Evolutionary conservation across 495 filamentous ascomycete species (phyloP).

Genomic region (Penicillium cosmopolitanum): DNA sequence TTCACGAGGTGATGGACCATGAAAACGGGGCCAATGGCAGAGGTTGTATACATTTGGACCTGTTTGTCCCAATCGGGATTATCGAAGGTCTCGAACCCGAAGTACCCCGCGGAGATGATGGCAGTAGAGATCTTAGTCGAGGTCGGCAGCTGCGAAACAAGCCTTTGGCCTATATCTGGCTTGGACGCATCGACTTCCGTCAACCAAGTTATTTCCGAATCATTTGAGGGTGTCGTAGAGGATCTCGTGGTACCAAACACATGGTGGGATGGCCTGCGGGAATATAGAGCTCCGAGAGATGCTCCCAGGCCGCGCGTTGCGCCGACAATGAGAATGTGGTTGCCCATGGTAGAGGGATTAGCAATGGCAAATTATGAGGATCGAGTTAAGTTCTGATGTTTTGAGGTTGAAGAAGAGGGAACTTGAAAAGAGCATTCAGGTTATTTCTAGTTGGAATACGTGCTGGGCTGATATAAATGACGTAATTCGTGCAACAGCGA

Average conservation of each 20-base stretch:
- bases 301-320: slow-evolving; percentile 69
- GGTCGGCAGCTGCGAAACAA: slow-evolving; percentile 48
- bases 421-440: too few species aligned
- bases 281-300: slow-evolving; percentile 62
- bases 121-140: slow-evolving; percentile 55
- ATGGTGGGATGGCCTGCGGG: slow-evolving; percentile 43
- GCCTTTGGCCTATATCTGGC: slow-evolving; percentile 55
- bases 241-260: slow-evolving; percentile 67
- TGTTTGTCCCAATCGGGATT: slow-evolving; percentile 68
- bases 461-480: background rate
- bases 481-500: background rate
- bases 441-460: background rate
- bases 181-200: slow-evolving; percentile 59
- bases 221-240: slow-evolving; percentile 30
- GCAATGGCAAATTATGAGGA: background rate
- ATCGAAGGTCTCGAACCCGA: slow-evolving; percentile 64
- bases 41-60: slow-evolving; percentile 72
- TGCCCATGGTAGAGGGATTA: slow-evolving; percentile 27
- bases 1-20: slow-evolving; percentile 64
- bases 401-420: too few species aligned
- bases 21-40: slow-evolving; percentile 67
- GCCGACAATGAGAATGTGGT: slow-evolving; percentile 63
- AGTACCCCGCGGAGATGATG: slow-evolving; percentile 71
- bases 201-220: slow-evolving; percentile 49
- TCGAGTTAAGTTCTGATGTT: too few species aligned